These are phyloP conservation scores for Nemania bipapillata DNA, from an alignment of 2,329 filamentous ascomycete genomes.

Conservation along the genomic window DNA sequence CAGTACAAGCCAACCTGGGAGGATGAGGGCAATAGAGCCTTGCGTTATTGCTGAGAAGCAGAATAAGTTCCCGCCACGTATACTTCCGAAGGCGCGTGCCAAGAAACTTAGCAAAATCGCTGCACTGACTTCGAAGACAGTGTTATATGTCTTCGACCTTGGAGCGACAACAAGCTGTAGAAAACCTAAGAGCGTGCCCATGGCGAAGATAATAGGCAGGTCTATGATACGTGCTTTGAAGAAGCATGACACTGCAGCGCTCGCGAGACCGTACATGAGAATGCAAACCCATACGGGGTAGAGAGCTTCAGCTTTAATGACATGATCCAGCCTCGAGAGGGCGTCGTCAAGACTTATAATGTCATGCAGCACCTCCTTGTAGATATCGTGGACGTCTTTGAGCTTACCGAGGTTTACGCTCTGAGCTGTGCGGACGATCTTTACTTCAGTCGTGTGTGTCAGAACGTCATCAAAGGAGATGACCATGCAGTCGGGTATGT, in stretches of 20 bases:
- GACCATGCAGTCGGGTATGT: slow-evolving; percentile 90
- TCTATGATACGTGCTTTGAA: slow-evolving; percentile 82
- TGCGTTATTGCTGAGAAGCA: slow-evolving; percentile 77
- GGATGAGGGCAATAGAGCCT: slow-evolving; percentile 75
- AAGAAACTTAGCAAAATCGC: slow-evolving; percentile 73
- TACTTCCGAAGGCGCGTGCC: slow-evolving; percentile 73
- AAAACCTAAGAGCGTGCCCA: slow-evolving; percentile 78
- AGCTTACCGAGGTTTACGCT: slow-evolving; percentile 78
- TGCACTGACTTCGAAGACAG: slow-evolving; percentile 63
- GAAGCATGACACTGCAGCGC: slow-evolving; percentile 79
- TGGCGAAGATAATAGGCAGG: slow-evolving; percentile 77
- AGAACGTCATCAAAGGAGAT: slow-evolving; percentile 81
- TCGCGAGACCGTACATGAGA: slow-evolving; percentile 78
- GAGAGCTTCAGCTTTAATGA: slow-evolving; percentile 61
- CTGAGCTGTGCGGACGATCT: slow-evolving; percentile 74
- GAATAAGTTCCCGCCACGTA: slow-evolving; percentile 67
- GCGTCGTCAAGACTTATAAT: slow-evolving; percentile 77
- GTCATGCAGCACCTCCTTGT: slow-evolving; percentile 82
- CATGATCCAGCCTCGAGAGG: slow-evolving; percentile 68
- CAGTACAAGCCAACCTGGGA: slow-evolving; percentile 69
- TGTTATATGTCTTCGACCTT: slow-evolving; percentile 75
- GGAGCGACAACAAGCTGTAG: slow-evolving; percentile 79
- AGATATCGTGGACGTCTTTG: slow-evolving; percentile 77
- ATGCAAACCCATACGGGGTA: slow-evolving; percentile 67
- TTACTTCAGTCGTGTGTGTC: slow-evolving; percentile 83